phyloP scores from a whole-genome alignment of 345 rosid genomes.

The Hibiscus tridactylites region DNA sequence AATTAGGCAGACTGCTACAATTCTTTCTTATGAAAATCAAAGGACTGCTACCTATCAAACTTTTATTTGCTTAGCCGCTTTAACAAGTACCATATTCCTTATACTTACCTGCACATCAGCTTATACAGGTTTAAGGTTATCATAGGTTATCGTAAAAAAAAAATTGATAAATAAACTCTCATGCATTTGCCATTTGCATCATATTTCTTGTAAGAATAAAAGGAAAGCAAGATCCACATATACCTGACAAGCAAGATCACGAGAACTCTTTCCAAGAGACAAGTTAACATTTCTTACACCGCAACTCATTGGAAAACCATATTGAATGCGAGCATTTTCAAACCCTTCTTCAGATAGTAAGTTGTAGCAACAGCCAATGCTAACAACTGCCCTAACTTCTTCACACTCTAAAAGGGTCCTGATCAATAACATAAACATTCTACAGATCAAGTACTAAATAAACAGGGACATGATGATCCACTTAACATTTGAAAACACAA shows the following conservation, averaged over 20 bases:
- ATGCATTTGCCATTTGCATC: background rate
- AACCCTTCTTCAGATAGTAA: constrained; percentile 57
- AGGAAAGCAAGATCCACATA: constrained; percentile 3
- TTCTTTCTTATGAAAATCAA: background rate
- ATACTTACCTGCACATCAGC: background rate
- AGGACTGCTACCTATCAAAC: background rate
- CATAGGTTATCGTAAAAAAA: background rate
- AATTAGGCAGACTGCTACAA: background rate
- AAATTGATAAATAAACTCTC: background rate
- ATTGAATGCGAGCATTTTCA: constrained; percentile 26
- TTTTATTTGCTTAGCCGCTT: background rate
- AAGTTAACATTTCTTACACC: constrained; percentile 51
- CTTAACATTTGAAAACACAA: background rate
- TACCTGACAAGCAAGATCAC: constrained; percentile 98
- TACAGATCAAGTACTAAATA: constrained; percentile 2
- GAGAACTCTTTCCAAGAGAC: constrained; percentile 54
- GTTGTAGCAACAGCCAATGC: constrained; percentile 97
- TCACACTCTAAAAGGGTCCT: constrained; percentile 68
- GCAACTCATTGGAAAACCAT: constrained; percentile 73
- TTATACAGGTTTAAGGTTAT: background rate
- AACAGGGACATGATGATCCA: background rate
- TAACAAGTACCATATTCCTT: background rate
- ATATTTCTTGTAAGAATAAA: background rate
- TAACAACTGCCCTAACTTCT: constrained; percentile 69
- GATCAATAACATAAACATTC: constrained; percentile 17